Evolutionary conservation across 805 yeast species (phyloP).

Genomic region (Saturnispora dispora): DNA sequence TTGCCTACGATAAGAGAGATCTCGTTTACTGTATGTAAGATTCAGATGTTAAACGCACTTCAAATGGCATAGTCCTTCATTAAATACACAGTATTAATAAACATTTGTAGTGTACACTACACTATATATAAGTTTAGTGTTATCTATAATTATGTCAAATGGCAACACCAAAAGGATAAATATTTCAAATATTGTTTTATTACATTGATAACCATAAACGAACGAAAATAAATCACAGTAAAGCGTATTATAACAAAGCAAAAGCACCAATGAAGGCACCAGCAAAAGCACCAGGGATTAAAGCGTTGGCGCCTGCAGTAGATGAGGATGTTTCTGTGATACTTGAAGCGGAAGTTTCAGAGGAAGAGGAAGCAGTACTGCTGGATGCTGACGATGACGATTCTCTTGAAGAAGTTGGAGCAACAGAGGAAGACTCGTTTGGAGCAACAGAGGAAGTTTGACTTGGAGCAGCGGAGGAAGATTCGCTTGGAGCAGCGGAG

Average conservation of each 20-base stretch:
- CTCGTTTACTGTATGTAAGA: background rate
- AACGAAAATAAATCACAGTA: background rate
- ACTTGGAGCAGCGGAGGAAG: conserved; percentile 6
- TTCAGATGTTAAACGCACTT: background rate
- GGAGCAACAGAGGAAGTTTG: conserved; percentile 5
- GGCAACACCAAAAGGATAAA: background rate
- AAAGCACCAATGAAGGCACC: conserved; percentile 16
- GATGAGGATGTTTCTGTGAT: conserved; percentile 6
- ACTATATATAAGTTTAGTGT: background rate
- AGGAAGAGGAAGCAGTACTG: conserved; percentile 5
- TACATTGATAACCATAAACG: background rate
- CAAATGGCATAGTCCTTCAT: background rate
- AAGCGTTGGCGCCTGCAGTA: conserved; percentile 13
- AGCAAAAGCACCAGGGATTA: conserved; percentile 15
- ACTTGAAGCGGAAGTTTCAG: conserved; percentile 6
- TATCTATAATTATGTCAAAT: background rate
- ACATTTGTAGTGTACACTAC: background rate
- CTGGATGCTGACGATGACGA: conserved; percentile 5
- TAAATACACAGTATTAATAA: background rate
- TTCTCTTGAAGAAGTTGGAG: conserved; percentile 4
- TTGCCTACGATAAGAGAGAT: background rate
- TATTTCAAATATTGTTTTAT: background rate
- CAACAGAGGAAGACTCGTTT: conserved; percentile 4
- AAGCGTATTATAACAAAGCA: conserved; percentile 20
- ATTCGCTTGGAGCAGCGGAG: conserved; percentile 9